A percentile compares a stretch with the other conserved stretches of the same genome.
Conservation (phyloP, 2,329 filamentous ascomycete genomes). For the Penicillium verrucosum region DNA sequence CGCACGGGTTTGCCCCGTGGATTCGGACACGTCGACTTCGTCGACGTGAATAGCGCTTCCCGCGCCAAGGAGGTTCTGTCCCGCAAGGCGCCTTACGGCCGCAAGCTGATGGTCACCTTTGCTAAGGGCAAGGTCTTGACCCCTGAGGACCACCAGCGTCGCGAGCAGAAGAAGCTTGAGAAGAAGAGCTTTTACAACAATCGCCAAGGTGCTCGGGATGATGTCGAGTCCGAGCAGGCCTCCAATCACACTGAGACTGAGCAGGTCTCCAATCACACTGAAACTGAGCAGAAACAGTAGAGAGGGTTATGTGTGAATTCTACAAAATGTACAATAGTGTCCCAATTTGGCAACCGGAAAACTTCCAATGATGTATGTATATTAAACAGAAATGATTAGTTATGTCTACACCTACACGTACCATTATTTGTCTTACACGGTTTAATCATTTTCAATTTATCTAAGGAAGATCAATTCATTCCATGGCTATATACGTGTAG, state of each 20-base stretch:
- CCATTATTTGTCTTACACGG: not conserved
- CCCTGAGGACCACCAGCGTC: not conserved
- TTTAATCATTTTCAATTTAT: not conserved
- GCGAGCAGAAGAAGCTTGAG: not conserved
- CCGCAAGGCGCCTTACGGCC: constrained; percentile 61
- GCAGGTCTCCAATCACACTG: not conserved
- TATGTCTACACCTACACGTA: not conserved
- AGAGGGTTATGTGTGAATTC: not conserved
- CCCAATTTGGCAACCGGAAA: not conserved
- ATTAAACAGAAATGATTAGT: not conserved
- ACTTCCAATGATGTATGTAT: not conserved
- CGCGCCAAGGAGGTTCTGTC: constrained; percentile 57
- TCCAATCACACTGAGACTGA: not conserved
- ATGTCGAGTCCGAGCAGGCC: not conserved
- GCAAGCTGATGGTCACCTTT: constrained; percentile 64
- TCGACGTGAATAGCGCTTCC: constrained; percentile 62
- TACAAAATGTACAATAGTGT: not conserved
- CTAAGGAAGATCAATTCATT: no score
- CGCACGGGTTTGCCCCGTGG: constrained; percentile 76
- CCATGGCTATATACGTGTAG: no score
- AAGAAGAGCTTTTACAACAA: not conserved
- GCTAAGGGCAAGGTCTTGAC: constrained; percentile 31
- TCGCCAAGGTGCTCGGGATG: no score
- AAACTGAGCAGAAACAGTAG: not conserved
- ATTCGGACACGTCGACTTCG: constrained; percentile 81